phyloP scores from a whole-genome alignment of 352 stramenopile genomes.

The Hyaloperonospora brassicae region DNA sequence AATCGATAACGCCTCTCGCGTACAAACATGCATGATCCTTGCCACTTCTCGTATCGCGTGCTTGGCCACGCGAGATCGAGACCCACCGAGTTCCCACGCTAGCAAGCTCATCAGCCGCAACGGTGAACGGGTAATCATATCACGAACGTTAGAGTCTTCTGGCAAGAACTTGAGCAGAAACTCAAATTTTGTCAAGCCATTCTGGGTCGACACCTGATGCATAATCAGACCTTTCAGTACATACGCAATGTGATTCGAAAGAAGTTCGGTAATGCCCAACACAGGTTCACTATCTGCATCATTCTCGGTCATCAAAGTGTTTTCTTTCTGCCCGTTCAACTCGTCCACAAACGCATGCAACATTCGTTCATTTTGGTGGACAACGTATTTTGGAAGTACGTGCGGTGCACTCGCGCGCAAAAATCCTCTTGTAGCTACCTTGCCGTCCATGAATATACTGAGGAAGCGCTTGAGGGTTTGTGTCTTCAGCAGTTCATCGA shows the following conservation, averaged over 20 bases:
- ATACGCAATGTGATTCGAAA: conserved; percentile 43
- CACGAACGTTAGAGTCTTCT: conserved; percentile 46
- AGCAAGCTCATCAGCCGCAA: conserved; percentile 53
- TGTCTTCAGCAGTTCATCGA: conserved; percentile 46
- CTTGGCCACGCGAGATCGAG: conserved; percentile 42
- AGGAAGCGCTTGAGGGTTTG: conserved; percentile 42
- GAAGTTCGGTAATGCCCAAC: conserved; percentile 34
- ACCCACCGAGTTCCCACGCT: conserved; percentile 57
- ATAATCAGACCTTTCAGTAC: conserved; percentile 61
- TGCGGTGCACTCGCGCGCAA: conserved; percentile 40
- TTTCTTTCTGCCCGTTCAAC: conserved; percentile 25
- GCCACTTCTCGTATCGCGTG: conserved; percentile 49
- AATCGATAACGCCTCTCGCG: conserved; percentile 7
- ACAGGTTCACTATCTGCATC: conserved; percentile 10
- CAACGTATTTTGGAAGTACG: conserved; percentile 54
- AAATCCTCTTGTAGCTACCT: conserved; percentile 36
- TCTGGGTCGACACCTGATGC: conserved; percentile 51
- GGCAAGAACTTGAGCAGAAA: conserved; percentile 65
- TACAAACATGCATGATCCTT: conserved; percentile 34
- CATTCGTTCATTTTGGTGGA: conserved; percentile 50
- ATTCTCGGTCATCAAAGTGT: conserved; percentile 19
- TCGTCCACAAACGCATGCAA: conserved; percentile 34
- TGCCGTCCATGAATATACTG: conserved; percentile 42
- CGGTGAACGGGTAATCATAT: conserved; percentile 47
- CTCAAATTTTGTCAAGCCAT: conserved; percentile 51